These are phyloP conservation scores for Nannizziopsis arthrosporioides DNA, from an alignment of 2,329 filamentous ascomycete species.

Conservation along the genomic window DNA sequence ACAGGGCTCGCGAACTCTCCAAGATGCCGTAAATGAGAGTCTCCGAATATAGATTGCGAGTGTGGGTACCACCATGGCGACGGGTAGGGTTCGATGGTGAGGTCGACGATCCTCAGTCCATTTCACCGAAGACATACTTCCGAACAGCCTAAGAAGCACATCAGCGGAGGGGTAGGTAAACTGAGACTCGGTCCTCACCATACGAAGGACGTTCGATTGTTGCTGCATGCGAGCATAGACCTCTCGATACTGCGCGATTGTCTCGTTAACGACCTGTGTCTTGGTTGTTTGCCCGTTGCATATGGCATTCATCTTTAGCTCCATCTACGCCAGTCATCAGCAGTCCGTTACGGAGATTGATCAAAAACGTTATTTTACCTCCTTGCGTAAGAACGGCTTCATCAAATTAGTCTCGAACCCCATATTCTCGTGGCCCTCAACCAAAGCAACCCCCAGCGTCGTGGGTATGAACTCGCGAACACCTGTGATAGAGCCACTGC, in stretches of 20 bases:
- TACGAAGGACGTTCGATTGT: constrained; percentile 53
- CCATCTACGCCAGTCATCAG: constrained; percentile 47
- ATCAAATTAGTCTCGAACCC: constrained; percentile 76
- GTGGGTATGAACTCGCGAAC: constrained; percentile 88
- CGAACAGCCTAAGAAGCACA: constrained; percentile 5
- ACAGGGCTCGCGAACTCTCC: constrained; percentile 70
- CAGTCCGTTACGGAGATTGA: constrained; percentile 1
- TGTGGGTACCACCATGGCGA: too few relatives aligned
- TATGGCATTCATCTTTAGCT: constrained; percentile 90
- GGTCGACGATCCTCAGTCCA: constrained; percentile 8
- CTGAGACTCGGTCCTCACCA: constrained; percentile 22
- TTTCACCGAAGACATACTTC: constrained; percentile 8
- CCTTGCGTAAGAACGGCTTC: constrained; percentile 91
- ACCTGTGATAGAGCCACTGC: constrained; percentile 31
- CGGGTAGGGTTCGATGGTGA: background rate
- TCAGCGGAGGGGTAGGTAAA: constrained; percentile 5
- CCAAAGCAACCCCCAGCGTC: constrained; percentile 76
- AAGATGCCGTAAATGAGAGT: constrained; percentile 89
- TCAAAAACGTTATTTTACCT: constrained; percentile 30
- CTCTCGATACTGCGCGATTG: constrained; percentile 70
- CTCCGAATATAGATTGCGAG: constrained; percentile 37
- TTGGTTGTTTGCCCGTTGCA: constrained; percentile 74
- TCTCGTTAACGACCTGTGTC: constrained; percentile 65
- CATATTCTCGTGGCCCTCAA: constrained; percentile 90
- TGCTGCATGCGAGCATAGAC: constrained; percentile 75